phyloP scores from a whole-genome alignment of 768 basidiomycete genomes.

The Lyophyllum atratum region DNA sequence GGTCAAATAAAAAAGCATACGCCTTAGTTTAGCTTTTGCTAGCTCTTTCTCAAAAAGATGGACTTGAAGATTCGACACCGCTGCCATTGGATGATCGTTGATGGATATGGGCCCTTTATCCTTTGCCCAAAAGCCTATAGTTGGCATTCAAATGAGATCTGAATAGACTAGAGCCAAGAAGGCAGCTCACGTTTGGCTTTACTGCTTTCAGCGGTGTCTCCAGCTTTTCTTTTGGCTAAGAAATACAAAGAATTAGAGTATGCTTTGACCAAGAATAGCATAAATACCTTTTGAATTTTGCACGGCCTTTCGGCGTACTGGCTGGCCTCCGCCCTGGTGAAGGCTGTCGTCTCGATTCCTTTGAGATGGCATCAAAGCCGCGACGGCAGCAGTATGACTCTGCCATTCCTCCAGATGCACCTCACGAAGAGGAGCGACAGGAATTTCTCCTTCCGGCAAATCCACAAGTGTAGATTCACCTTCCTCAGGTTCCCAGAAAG shows the following conservation, averaged over 20 bases:
- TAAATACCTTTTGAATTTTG: background rate
- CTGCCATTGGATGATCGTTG: background rate
- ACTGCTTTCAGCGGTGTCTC: background rate
- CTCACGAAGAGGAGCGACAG: background rate
- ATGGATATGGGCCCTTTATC: background rate
- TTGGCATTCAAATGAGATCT: background rate
- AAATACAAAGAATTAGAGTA: background rate
- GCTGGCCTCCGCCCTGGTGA: background rate
- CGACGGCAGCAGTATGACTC: background rate
- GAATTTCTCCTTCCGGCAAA: background rate
- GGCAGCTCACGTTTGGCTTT: background rate
- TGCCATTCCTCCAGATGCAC: background rate
- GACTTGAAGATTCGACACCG: background rate
- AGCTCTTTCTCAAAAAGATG: background rate
- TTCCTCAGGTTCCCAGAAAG: background rate
- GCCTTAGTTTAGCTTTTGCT: too few species aligned
- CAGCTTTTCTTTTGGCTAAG: background rate
- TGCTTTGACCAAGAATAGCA: background rate
- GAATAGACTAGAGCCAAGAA: background rate
- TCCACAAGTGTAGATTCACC: background rate
- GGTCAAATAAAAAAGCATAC: too few species aligned
- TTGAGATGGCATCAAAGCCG: background rate
- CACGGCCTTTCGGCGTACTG: background rate
- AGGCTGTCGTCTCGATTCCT: background rate
- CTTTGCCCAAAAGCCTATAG: background rate